Base-by-base conservation (phyloP, 1,284 basidiomycete species). In the Tylopilus sp. region DNA sequence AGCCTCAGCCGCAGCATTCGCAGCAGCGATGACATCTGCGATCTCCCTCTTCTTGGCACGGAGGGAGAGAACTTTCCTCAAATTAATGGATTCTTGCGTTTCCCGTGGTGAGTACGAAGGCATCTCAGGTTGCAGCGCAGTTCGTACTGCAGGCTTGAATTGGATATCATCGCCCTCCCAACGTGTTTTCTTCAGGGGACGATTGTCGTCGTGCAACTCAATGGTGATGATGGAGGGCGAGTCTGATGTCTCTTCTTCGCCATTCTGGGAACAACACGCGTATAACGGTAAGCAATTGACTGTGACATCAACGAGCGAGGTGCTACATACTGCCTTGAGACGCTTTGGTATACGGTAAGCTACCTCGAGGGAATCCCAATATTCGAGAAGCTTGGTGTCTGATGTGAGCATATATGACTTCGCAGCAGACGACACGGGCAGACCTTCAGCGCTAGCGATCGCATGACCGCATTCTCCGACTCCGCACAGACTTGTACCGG, bases 321-420 rank as follows among this genome's bases (percentile, higher is more conserved):
- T 35, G 29, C 13, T 4, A 74, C 79, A 48, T 61, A 74, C 66
- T 35, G 59, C 68, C 63, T 76, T 78, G 40, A 75, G 58, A 46
- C 84, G 75, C 63, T 89, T 90, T 9, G 89, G 87, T 78, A 97
- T 96, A 56, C 92, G 85, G 66, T 90, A 94, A 9, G 82, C 86
- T 34, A 84, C 70, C 43, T 87, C 82, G 37, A 96, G 75, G 16
- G 74, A 75, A 29, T 81, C 77, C 93, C 93, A 97, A 46, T 83
- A 74, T 16, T 77, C 77, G 3, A 91, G 68, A 13, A 94, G 73
- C 79, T 48, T 87, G 57, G 28, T 18, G 16, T 16, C 11, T 21
- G 23, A 43, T 23, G 39, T 55, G 13, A 55, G 36, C 44, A 41
- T 34, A 25, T 13, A 19, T 11, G 25, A 6, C 21, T 3, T 41